Conservation (phyloP, 768 basidiomycete species). For the Psilocybe sp. region DNA sequence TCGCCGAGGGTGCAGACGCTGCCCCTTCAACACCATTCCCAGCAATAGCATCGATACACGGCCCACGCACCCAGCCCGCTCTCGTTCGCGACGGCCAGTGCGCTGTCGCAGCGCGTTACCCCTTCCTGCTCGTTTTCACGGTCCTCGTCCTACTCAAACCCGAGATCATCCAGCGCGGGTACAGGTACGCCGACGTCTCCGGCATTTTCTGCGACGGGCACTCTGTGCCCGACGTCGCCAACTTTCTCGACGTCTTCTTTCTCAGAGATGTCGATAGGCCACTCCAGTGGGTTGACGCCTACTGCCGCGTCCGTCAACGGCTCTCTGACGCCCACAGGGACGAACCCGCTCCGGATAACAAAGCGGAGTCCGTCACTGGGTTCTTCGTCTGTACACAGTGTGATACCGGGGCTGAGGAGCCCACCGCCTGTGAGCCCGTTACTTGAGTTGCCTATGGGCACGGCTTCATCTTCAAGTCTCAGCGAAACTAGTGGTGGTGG, state of each 20-base stretch:
- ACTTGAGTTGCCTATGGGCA: not conserved
- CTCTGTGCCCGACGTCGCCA: too few species aligned
- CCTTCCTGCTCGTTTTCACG: not conserved
- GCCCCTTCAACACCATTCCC: conserved; percentile 3
- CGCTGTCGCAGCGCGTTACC: conserved; percentile 1
- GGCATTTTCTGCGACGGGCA: too few species aligned
- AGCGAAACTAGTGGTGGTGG: not conserved
- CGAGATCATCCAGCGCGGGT: too few species aligned
- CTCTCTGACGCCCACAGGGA: too few species aligned
- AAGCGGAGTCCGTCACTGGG: conserved; percentile 22
- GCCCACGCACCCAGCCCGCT: conserved; percentile 14
- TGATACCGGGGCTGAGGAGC: not conserved
- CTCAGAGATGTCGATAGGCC: too few species aligned
- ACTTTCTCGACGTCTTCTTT: too few species aligned
- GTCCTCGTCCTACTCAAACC: too few species aligned
- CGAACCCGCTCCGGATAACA: conserved; percentile 20
- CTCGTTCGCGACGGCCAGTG: conserved; percentile 3
- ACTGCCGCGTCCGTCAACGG: too few species aligned
- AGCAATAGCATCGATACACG: conserved; percentile 14
- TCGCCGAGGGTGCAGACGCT: not conserved
- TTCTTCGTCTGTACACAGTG: not conserved
- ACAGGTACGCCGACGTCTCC: too few species aligned
- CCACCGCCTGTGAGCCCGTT: not conserved
- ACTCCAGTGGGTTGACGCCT: too few species aligned
- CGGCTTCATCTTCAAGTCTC: too few species aligned